Percentiles rank a stretch among this genome's conserved stretches.
Evolutionary conservation across 148 eudicot genomes (phyloP).

Genomic region (Cornus suecica): DNA sequence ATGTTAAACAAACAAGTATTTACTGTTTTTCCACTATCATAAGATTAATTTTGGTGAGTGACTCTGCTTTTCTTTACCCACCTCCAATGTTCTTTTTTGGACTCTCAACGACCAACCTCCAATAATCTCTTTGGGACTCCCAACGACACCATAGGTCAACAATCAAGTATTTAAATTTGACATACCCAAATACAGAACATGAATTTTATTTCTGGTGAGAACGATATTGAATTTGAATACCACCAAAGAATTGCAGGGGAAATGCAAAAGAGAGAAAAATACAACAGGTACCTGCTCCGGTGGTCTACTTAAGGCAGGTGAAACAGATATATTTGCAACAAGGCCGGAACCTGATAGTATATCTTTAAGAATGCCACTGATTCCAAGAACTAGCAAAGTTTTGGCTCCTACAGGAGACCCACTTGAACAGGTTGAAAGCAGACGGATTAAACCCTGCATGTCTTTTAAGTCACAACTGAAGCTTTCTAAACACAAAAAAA

Average conservation of each 20-base stretch:
- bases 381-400: constrained; percentile 77
- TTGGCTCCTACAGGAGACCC: constrained; percentile 93
- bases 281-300: constrained; percentile 76
- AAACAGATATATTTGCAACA: constrained; percentile 72
- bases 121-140: background rate
- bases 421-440: constrained; percentile 95
- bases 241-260: background rate
- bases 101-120: background rate
- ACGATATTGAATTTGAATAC: background rate
- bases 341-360: constrained; percentile 86
- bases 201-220: background rate
- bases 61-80: background rate
- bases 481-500: background rate
- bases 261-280: background rate
- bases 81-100: background rate
- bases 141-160: background rate
- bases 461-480: constrained; percentile 14
- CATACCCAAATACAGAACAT: background rate
- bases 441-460: constrained; percentile 84
- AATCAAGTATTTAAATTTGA: background rate
- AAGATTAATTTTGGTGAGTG: background rate
- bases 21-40: background rate
- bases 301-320: constrained; percentile 91
- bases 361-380: constrained; percentile 87
- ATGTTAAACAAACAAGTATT: background rate